Conservation (phyloP, 1,284 basidiomycete genomes). For the Papiliotrema laurentii region DNA sequence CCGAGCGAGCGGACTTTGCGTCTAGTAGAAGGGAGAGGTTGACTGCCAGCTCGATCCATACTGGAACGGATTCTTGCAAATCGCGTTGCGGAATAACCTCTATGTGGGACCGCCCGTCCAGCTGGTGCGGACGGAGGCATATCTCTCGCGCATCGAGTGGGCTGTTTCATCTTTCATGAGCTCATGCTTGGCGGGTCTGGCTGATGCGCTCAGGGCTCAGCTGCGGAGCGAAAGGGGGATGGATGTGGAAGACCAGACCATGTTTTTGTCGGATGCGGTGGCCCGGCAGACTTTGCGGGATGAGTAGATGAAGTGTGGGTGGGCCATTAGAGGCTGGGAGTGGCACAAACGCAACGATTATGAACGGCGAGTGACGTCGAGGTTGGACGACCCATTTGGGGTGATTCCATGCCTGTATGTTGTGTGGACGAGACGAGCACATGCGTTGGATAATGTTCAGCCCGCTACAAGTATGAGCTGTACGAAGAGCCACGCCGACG, state of each 20-base stretch:
- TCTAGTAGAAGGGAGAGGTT: background rate
- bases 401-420: too few species aligned
- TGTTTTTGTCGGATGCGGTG: background rate
- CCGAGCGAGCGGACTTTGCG: slow-evolving; percentile 3
- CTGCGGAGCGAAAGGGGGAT: background rate
- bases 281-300: background rate
- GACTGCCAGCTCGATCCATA: slow-evolving; percentile 26
- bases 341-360: too few species aligned
- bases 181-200: background rate
- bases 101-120: slow-evolving; percentile 16
- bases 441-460: too few species aligned
- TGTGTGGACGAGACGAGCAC: too few species aligned
- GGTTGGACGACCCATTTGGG: too few species aligned
- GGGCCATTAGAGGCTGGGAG: too few species aligned
- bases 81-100: slow-evolving; percentile 23
- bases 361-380: too few species aligned
- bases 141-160: slow-evolving; percentile 17
- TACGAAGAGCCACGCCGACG: too few species aligned
- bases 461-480: too few species aligned
- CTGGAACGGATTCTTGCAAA: slow-evolving; percentile 38
- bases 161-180: too few species aligned
- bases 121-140: slow-evolving; percentile 12
- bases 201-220: background rate
- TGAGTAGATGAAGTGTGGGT: background rate
- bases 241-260: background rate